Base-by-base conservation (phyloP, 1,284 basidiomycete genomes). In the Leucoagaricus sp. region DNA sequence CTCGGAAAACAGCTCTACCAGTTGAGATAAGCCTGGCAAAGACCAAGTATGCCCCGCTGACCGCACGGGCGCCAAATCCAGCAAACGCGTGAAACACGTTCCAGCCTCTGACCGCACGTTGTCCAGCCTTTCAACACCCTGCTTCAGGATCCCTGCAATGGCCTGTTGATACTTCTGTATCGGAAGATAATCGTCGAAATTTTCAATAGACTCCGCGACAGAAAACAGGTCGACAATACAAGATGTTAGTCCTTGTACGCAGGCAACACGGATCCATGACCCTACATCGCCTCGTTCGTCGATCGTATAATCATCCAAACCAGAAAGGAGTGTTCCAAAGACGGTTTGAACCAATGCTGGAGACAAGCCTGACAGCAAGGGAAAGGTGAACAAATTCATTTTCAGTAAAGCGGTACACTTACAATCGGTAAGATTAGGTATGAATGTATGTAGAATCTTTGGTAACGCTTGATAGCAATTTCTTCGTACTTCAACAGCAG, bases 271-370 rank as follows among this genome's bases (percentile, higher is more conserved):
- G 28, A 97, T 84, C 96, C 96, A 98, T 0, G 96, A 98, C 26
- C 97, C 97, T 23, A 99, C 92, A 67, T 99, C 97, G 4, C 97
- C 97, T 57, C 97, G 84, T 70, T 97, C 91, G 68, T 99, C 97
- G 29, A 85, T 87, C 1, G 93, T 89, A 67, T 98, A 98, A 75
- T 99, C 96, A 15, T 84, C 78, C 38, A 99, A 71, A 1, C 94
- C 94, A 12, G 66, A 67, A 19, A 89, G 71, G 45, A 91, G 67
- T 21, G 79, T 76, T 55, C 82, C 75, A 55, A 83, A 57, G 89
- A 67, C 15, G 73, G 64, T 54, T 71, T 70, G 51, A 83, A 72
- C 26, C 61, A 47, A 71, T 72, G 31, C 78, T 65, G 47, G 79
- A 69, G 54, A 89, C 62, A 61, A 74, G 87, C 90, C 61, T 21